Base-by-base conservation (phyloP, 2,329 filamentous ascomycete genomes). In the Drechslerella dactyloides region DNA sequence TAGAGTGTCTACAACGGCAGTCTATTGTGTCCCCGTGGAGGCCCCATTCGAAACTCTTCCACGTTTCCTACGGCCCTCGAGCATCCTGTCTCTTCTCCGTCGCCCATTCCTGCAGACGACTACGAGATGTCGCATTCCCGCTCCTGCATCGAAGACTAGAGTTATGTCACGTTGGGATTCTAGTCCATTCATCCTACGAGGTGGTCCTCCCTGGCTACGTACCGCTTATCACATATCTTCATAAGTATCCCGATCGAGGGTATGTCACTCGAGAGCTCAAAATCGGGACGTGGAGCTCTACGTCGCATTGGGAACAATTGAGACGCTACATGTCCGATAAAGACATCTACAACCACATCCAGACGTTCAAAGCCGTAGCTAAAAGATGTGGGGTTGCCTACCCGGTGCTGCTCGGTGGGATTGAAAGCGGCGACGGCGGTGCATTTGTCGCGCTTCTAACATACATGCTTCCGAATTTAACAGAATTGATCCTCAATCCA, bases 181-280 rank as follows among this genome's bases (percentile, higher is more conserved):
- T 59, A 4, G 59, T 44, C 13, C 50, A 50, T n/a, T 61, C 56
- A 44, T 58, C 68, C 13, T 65, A 60, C 57, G 50, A 72, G 7
- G 60, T 60, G 3, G 64, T 57, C 30, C 60, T 72, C n/a, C 52
- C 60, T 4, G 68, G 55, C n/a, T 72, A 61, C 48, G 68, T 65
- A 17, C 68, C 68, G 27, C 42, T 65, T 17, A 72, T 72, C 17
- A 56, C 60, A 6, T 72, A 72, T 24, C 40, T 72, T n/a, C 33
- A 72, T n/a, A 56, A 65, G 33, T 60, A 72, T 21, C 60, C 68
- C 3, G 50, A 72, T 30, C 60, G 51, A 46, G 68, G 68, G 44
- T 52, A 60, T n/a, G 60, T 57, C 51, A 72, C 68, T 24, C 46
- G 58, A 44, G 68, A 72, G 19, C 51, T 72, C 11, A 65, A 64